Evolutionary conservation across 495 filamentous ascomycete species (phyloP), one percentile per base, ranked within the genome.

Genomic region (Lasiosphaeria ovina): DNA sequence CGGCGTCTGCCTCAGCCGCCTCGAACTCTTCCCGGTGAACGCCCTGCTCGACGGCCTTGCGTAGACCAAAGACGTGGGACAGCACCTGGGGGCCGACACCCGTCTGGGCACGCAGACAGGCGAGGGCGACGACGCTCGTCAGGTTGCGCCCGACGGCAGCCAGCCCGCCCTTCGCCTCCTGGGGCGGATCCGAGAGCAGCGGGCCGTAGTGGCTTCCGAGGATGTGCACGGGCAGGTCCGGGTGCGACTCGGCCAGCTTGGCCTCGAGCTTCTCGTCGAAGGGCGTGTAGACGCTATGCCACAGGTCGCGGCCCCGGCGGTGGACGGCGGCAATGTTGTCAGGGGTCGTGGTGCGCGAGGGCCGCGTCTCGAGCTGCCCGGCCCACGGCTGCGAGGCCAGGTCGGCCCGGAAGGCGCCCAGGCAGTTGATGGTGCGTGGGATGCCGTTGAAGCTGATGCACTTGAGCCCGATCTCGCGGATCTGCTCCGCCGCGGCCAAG

Each of bases 401-500:
- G 42, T 73, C 74, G 44, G 74, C 68, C 49, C 77, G 78, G 79
- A 93, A 92, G 55, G 83, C 84, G 64, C 80, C 81, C 0, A 93
- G 84, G 62, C 79, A 84, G 78, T 93, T 93, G 72, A 93, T 93
- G 51, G 84, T 89, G 56, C 89, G 83, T 3, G 89, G 89, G 65
- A 93, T 89, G 44, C 89, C 89, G 73, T 93, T 93, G 79, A 93
- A 91, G 49, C 83, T 84, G 69, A 93, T 91, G 72, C 89, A 92
- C 70, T 93, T 93, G 47, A 93, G 79, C 3, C 87, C 89, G 65
- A 90, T 81, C 66, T 91, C 89, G 64, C 89, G 85, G 80, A 93
- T 90, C 17, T 90, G 72, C 69, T 91, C 89, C 50, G 88, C 89
- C 6, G 82, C 80, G 44, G 78, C 73, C n/a, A 86, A 74, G 31